Conservation (phyloP, 2,329 filamentous ascomycete genomes). For the Colletotrichum karsti region DNA sequence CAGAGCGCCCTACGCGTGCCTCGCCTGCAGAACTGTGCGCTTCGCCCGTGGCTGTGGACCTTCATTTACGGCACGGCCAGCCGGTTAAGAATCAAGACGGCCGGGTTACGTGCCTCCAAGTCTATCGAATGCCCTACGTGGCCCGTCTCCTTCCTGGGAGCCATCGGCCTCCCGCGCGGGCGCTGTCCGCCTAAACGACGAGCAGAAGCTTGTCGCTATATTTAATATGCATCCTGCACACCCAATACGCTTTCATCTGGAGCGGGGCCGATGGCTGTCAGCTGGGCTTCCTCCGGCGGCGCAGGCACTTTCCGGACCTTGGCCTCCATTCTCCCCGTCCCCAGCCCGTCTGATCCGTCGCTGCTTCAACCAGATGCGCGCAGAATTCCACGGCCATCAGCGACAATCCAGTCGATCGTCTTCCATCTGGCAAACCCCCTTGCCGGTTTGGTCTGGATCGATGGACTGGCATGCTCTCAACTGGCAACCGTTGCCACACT, state of each 20-base stretch:
- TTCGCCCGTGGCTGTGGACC: not conserved
- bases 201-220: not conserved
- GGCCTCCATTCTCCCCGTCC: not conserved
- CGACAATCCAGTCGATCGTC: not conserved
- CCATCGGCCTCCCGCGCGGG: not conserved
- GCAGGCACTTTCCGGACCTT: not conserved
- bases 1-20: not conserved
- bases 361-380: not conserved
- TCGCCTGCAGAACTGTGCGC: not conserved
- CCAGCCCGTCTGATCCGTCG: not conserved
- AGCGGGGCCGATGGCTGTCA: conserved; percentile 10
- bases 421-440: not conserved
- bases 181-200: not conserved
- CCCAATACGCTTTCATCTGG: not conserved
- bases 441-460: not conserved
- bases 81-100: not conserved
- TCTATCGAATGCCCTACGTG: not conserved
- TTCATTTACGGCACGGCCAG: conserved; percentile 5
- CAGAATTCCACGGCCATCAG: not conserved
- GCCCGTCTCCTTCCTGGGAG: not conserved
- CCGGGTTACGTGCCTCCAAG: not conserved
- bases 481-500: not conserved
- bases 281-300: not conserved
- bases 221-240: not conserved
- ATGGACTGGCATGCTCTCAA: not conserved